Base-by-base conservation (phyloP, 805 yeast species). In the Candida suzukii region DNA sequence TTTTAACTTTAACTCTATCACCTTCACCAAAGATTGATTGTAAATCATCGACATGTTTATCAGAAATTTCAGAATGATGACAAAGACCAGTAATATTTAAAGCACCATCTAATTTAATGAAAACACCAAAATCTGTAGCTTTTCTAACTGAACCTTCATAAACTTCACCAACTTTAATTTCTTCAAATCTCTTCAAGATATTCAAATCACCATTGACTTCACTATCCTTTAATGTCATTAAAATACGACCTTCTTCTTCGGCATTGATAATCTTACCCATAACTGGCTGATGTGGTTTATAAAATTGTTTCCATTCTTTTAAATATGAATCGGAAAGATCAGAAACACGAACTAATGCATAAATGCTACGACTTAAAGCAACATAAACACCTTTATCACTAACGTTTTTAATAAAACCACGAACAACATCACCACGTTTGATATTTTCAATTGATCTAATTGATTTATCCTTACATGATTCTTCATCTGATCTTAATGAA, bases 121-220 rank as follows among this genome's bases (percentile, higher is more conserved):
- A 91, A 3, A 88, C 95, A 67, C 99, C 99, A 57, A 81, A 91
- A 37, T 86, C 95, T 27, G 88, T 80, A 20, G 81, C 85, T 46
- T 75, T 75, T 57, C 76, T 80, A 35, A 91, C 82, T 3, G 80
- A 64, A 57, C 96, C 99, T 55, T 83, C 91, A 50, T 68, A 77
- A 25, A 81, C 65, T 22, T 82, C 85, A 41, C 85, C 95, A 39
- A 71, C 78, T 42, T 75, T 63, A 41, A 91, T 68, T 43, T 85
- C 93, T 35, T 73, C 80, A 49, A 83, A 80, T 40, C 67, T 66
- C 58, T 82, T 83, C 54, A 78, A 59, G 25, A 71, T 57, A 42
- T 73, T 68, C 44, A 77, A 58, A 19, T 79, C 80, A 35, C 96
- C 96, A 42, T 76, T 77, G 35, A 91, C 78, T 50, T 80, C 90